Percentiles rank a stretch among this genome's conserved stretches.
Evolutionary conservation across 345 rosid species (phyloP).

Genomic region (Moricandia arvensis): DNA sequence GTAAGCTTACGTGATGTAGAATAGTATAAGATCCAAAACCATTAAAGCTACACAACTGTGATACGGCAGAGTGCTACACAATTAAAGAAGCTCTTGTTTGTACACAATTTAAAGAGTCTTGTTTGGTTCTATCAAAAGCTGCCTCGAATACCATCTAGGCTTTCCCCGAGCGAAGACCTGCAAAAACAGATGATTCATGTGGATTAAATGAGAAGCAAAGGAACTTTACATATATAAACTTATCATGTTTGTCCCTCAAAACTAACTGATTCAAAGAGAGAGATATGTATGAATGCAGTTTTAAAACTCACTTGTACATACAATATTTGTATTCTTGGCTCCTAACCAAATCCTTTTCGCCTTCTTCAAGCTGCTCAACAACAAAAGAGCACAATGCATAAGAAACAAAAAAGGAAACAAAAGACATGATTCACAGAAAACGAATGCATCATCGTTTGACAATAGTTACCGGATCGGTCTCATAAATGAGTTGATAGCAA

Average conservation of each 20-base stretch:
- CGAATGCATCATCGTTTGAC: slow-evolving; percentile 9
- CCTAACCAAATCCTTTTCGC: slow-evolving; percentile 68
- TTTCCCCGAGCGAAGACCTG: slow-evolving; percentile 38
- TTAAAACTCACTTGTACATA: slow-evolving; percentile 61
- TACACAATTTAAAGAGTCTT: background rate
- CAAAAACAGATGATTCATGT: background rate
- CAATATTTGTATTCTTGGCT: slow-evolving; percentile 84
- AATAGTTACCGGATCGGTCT: slow-evolving; percentile 64
- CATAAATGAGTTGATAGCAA: slow-evolving; percentile 71
- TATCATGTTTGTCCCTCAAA: background rate
- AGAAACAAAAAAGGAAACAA: background rate
- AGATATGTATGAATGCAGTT: background rate
- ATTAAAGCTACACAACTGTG: no score
- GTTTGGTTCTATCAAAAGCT: slow-evolving; percentile 11
- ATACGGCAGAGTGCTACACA: background rate
- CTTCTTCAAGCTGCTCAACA: slow-evolving; percentile 70
- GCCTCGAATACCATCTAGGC: slow-evolving; percentile 34
- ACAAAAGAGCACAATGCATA: background rate
- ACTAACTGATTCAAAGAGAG: background rate
- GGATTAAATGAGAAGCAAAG: background rate
- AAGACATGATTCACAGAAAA: background rate
- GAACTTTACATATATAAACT: background rate
- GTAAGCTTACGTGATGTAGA: no score
- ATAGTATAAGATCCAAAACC: no score
- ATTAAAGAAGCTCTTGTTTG: background rate